Base-by-base conservation (phyloP, 1,139 yeast species). In the Suhomyces bolitotheri region DNA sequence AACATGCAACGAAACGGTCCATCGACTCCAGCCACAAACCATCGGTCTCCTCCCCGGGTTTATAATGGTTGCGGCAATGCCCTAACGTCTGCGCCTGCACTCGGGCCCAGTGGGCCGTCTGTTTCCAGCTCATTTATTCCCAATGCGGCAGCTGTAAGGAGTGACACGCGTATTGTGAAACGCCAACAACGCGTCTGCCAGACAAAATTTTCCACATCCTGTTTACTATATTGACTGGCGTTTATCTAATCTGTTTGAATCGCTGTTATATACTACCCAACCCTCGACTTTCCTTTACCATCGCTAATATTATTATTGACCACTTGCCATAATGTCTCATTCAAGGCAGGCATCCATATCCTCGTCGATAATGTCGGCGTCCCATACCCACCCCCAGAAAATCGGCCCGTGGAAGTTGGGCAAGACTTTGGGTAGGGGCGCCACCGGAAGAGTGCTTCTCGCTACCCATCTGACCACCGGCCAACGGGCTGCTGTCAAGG, bases 351-450 rank as follows among this genome's bases (percentile, higher is more conserved):
- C 64, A 14, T 66, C 72, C 25, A 60, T 66, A 38, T 54, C 67
- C 20, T 61, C 71, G 34, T 63, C 71, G 27, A 46, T 65, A 27
- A 55, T 57, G 38, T 60, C 69, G 19, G 45, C 51, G 20, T 46
- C 51, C 24, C 71, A 66, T 45, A 53, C 53, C 43, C 73, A 67
- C 44, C 77, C 77, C 16, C 71, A 64, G 44, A 66, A 63, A 43
- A 70, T 84, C 12, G 94, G 94, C 2, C 94, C 94, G 7, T 84
- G 94, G 94, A 76, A 76, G 47, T 64, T 84, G 39, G 94, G 94
- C 14, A 78, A 81, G 53, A 83, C 92, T 5, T 61, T 84, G 38
- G 95, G 95, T 4, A 72, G 86, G 52, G 95, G 95, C 15, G 85
- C 92, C 34, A 82, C 92, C 0, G 92, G 92, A 3, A 67, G 90